phyloP scores from a whole-genome alignment of 2,329 filamentous ascomycete genomes.

The Ophiostoma populinum region DNA sequence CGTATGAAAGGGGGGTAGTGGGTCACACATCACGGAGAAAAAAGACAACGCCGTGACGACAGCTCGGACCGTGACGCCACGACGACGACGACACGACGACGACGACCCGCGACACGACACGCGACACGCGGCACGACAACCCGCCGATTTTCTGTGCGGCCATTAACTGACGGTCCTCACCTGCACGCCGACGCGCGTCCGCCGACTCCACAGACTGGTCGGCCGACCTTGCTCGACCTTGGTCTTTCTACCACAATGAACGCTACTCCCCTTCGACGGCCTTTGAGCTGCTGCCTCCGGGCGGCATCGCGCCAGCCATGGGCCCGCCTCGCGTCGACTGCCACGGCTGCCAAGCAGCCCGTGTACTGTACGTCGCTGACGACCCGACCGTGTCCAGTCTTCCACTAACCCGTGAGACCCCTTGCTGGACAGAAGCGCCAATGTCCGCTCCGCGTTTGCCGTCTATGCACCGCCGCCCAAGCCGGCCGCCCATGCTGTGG shows the following conservation, averaged over 20 bases:
- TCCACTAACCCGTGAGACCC: constrained; percentile 8
- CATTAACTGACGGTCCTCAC: too few species aligned
- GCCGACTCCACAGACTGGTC: too few species aligned
- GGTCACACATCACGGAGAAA: constrained; percentile 1
- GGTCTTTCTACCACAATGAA: too few species aligned
- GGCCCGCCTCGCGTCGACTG: constrained; percentile 7
- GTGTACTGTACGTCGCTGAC: too few species aligned
- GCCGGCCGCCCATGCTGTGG: too few species aligned
- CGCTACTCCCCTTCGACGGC: constrained; percentile 8
- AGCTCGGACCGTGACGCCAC: not conserved
- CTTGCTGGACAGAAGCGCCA: constrained; percentile 7
- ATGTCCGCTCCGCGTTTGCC: constrained; percentile 27
- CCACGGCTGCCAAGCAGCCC: not conserved
- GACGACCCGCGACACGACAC: not conserved
- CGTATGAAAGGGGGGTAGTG: constrained; percentile 5
- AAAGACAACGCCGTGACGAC: constrained; percentile 1
- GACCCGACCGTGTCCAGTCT: too few species aligned
- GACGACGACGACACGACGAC: not conserved
- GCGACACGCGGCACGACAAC: not conserved
- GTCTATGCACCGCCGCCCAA: constrained; percentile 22
- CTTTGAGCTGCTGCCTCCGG: constrained; percentile 7
- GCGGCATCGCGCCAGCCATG: constrained; percentile 3
- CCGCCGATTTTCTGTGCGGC: not conserved
- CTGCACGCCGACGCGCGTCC: too few species aligned
- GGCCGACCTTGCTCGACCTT: too few species aligned